These are phyloP conservation scores for Chara braunii DNA, from an alignment of 139 green algal species.

Conservation along the genomic window DNA sequence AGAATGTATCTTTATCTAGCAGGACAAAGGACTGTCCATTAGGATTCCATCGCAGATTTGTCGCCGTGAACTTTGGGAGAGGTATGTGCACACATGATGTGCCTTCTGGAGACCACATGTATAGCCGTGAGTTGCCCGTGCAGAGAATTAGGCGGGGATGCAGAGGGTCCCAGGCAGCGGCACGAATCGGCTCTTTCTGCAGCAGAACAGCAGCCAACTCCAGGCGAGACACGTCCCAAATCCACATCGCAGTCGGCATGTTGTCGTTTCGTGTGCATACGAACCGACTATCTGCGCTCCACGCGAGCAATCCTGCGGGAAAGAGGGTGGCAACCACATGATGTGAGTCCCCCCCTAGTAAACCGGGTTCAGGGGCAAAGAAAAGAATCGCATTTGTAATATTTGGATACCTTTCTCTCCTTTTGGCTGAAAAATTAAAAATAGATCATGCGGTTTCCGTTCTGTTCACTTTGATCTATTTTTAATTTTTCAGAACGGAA, in stretches of 20 bases:
- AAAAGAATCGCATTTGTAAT: no score
- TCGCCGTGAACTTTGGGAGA: constrained; percentile 54
- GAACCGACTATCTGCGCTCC: constrained; percentile 60
- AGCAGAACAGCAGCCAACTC: constrained; percentile 59
- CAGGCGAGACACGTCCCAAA: constrained; percentile 64
- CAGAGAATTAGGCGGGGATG: constrained; percentile 48
- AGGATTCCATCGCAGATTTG: constrained; percentile 50
- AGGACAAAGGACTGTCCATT: constrained; percentile 49
- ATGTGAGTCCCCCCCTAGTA: no score
- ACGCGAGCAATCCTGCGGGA: constrained; percentile 42
- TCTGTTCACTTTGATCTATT: no score
- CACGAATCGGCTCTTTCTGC: constrained; percentile 49
- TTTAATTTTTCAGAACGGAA: no score
- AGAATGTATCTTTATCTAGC: constrained; percentile 54
- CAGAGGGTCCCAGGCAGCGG: constrained; percentile 49
- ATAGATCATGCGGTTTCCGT: no score
- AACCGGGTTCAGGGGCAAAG: no score
- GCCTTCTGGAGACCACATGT: constrained; percentile 69
- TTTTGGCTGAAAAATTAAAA: no score
- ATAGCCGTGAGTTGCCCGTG: constrained; percentile 53
- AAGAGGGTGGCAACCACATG: no score
- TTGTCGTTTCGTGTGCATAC: constrained; percentile 69
- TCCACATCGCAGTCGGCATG: constrained; percentile 57
- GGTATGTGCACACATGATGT: constrained; percentile 74
- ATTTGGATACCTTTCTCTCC: no score